Evolutionary conservation across 768 basidiomycete species (phyloP).

Genomic region (Rhizopogon salebrosus): DNA sequence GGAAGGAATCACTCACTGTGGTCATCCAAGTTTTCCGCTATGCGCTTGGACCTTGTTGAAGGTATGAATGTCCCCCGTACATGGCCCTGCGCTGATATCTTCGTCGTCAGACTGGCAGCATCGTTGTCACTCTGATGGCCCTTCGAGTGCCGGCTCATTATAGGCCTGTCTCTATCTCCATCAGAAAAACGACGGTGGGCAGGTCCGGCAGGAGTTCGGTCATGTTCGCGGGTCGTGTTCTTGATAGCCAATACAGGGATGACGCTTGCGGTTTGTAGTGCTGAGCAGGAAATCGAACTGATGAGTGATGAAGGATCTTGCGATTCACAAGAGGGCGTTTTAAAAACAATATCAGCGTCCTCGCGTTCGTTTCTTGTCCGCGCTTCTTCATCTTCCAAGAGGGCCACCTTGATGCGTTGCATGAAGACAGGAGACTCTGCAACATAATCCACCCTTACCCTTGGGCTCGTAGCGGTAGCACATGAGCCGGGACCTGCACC

Average conservation of each 20-base stretch:
- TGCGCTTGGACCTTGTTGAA: conserved; percentile 73
- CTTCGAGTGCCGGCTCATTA: conserved; percentile 48
- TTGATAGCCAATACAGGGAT: conserved; percentile 61
- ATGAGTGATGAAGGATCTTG: conserved; percentile 6
- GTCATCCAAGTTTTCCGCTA: conserved; percentile 68
- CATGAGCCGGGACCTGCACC: conserved; percentile 44
- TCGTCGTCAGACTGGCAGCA: conserved; percentile 15
- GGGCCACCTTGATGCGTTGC: conserved; percentile 76
- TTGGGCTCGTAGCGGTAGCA: conserved; percentile 45
- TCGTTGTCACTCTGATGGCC: conserved; percentile 35
- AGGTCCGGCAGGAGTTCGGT: conserved; percentile 48
- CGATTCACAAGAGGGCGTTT: conserved; percentile 17
- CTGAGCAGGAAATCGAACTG: conserved; percentile 32
- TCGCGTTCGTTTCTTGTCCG: conserved; percentile 31
- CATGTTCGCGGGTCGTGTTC: conserved; percentile 40
- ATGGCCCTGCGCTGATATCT: conserved; percentile 11
- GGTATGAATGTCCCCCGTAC: conserved; percentile 33
- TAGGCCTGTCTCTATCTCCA: conserved; percentile 87
- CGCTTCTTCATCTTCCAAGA: conserved; percentile 36
- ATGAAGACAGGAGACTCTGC: conserved; percentile 74
- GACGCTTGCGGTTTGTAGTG: conserved; percentile 37
- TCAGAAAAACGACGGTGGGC: conserved; percentile 83
- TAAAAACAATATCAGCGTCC: conserved; percentile 8
- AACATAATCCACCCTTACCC: conserved; percentile 67
- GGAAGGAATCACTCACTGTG: conserved; percentile 43